phyloP scores from a whole-genome alignment of 2,329 filamentous ascomycete genomes.

The Neodidymelliopsis sp. region DNA sequence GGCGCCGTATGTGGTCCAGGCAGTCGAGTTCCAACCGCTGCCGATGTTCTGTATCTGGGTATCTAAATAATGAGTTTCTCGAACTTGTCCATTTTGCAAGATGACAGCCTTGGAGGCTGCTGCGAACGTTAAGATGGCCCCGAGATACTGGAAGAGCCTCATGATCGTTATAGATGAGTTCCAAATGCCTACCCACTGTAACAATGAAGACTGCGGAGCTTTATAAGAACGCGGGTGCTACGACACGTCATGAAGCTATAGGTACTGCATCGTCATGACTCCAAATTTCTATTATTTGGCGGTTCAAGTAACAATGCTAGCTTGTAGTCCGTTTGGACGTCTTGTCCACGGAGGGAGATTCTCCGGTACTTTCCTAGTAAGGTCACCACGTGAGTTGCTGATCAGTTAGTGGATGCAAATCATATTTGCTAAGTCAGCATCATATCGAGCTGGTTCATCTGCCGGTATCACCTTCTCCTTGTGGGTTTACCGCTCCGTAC shows the following conservation, averaged over 20 bases:
- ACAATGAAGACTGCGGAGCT: not conserved
- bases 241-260: not conserved
- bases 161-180: slow-evolving; percentile 6
- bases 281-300: not conserved
- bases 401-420: not conserved
- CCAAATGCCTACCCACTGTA: not conserved
- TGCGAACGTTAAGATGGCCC: slow-evolving; percentile 22
- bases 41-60: slow-evolving; percentile 41
- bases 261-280: not conserved
- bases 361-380: slow-evolving; percentile 3
- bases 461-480: slow-evolving; percentile 42
- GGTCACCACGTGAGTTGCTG: not conserved
- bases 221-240: not conserved
- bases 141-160: slow-evolving; percentile 16
- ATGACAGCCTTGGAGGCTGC: slow-evolving; percentile 47
- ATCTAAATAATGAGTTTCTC: slow-evolving; percentile 50
- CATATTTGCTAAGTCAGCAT: slow-evolving; percentile 23
- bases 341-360: slow-evolving; percentile 2
- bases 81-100: slow-evolving; percentile 53
- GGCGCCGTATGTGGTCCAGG: slow-evolving; percentile 59
- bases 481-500: slow-evolving; percentile 29
- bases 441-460: slow-evolving; percentile 19
- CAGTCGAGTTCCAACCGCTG: slow-evolving; percentile 33
- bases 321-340: not conserved
- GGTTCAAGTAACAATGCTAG: too few species aligned